Evolutionary conservation across 345 rosid species (phyloP).

Genomic region (Sonneratia caseolaris): DNA sequence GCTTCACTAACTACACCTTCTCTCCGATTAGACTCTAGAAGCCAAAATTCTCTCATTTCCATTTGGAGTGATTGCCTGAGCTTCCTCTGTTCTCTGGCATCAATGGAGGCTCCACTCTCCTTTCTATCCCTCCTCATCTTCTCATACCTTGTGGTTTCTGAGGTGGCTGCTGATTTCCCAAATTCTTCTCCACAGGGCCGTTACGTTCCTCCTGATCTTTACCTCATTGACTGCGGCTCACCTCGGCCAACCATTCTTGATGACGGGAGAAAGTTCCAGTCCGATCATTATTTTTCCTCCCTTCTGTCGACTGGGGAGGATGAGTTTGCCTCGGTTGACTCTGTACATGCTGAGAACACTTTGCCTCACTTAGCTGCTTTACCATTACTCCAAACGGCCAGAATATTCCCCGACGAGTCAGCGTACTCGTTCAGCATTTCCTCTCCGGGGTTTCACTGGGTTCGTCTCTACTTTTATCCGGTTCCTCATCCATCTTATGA

Average conservation of each 20-base stretch:
- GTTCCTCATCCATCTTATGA: constrained; percentile 43
- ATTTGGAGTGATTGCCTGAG: background rate
- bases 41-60: background rate
- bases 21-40: background rate
- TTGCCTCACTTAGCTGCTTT: constrained; percentile 14
- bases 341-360: constrained; percentile 15
- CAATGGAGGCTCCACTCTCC: constrained; percentile 7
- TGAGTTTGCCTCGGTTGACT: constrained; percentile 32
- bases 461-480: constrained; percentile 74
- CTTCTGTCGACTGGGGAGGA: constrained; percentile 48
- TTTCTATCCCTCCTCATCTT: constrained; percentile 12
- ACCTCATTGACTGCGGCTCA: constrained; percentile 73
- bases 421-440: constrained; percentile 38
- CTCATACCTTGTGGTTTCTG: background rate
- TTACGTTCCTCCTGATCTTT: constrained; percentile 43
- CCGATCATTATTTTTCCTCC: constrained; percentile 43
- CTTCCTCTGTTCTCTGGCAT: background rate
- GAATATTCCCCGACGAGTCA: constrained; percentile 43
- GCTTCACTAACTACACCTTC: background rate
- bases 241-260: constrained; percentile 41
- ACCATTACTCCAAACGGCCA: constrained; percentile 27
- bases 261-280: constrained; percentile 60
- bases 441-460: constrained; percentile 58
- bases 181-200: background rate
- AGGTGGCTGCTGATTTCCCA: constrained; percentile 1